Base-by-base conservation (phyloP, 164 flowering plant species). In the Saururus chinensis region DNA sequence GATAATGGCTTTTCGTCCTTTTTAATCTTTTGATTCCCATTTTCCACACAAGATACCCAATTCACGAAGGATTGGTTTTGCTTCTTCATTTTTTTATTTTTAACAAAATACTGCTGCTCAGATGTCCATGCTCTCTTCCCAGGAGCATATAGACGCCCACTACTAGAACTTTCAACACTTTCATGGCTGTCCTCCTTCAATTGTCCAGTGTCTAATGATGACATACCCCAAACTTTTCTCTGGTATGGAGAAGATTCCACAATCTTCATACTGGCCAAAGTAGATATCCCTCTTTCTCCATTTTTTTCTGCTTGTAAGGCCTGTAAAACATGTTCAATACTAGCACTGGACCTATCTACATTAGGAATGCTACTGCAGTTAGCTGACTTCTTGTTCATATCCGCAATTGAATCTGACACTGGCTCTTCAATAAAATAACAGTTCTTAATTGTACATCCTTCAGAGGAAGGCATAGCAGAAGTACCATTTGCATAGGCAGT, bases 41-140 rank as follows among this genome's bases (percentile, higher is more conserved):
- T 92, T 71, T 77, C 74, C 85, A 89, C 80, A 73, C 81, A 87
- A 20, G 89, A 82, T 64, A 89, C 82, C 95, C 96, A 92, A 59
- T 72, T 89, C 81, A 85, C 66, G 59, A 92, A 92, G 19, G 95
- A 92, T 70, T 91, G 82, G 51, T 77, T 79, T 57, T 73, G 66
- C 65, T 30, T 76, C 77, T 78, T 84, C 40, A 74, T 30, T 56
- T 79, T 80, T 71, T 82, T 89, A 62, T 71, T 80, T 30, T 63
- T 84, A 14, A 55, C 59, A 55, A 65, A 24, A 64, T 73, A 42
- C 40, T 79, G 68, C 51, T 81, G 71, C 25, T 77, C 84, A 66
- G 68, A 79, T 60, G 52, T 60, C 74, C 75, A 66, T 41, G 75
- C 60, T 65, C 76, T 80, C 68, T 79, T 83, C 52, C 84, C 82